phyloP scores from a whole-genome alignment of 176 grass and related monocot species.

The Triticum aestivum region DNA sequence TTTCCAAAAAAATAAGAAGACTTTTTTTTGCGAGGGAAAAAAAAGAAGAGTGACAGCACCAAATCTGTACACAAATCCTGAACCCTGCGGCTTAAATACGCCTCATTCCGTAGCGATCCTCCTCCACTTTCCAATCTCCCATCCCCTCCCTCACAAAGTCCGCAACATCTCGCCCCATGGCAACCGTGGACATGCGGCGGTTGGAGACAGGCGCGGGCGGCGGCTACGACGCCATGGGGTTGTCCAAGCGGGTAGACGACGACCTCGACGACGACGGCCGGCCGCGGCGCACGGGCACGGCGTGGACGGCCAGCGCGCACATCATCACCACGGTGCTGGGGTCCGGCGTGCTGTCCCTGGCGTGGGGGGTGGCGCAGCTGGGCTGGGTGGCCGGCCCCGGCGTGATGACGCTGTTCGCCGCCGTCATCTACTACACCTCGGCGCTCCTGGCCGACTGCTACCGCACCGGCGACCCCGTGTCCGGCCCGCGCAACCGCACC shows the following conservation, averaged over 20 bases:
- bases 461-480: constrained; percentile 59
- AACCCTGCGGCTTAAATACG: background rate
- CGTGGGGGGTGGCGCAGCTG: constrained; percentile 82
- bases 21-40: no score
- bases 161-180: background rate
- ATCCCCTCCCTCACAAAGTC: background rate
- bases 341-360: constrained; percentile 86
- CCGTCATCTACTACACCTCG: constrained; percentile 77
- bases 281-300: constrained; percentile 52
- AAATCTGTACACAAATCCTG: background rate
- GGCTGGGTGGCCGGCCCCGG: constrained; percentile 76
- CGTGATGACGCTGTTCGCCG: constrained; percentile 67
- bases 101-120: background rate
- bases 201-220: background rate
- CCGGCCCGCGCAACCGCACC: constrained; percentile 64
- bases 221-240: background rate
- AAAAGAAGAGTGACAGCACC: background rate
- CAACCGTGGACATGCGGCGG: background rate
- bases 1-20: background rate
- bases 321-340: constrained; percentile 93
- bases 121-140: background rate
- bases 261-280: constrained; percentile 66
- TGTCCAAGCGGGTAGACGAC: background rate
- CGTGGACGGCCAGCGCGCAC: constrained; percentile 93
- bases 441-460: constrained; percentile 82